phyloP scores from a whole-genome alignment of 2,329 filamentous ascomycete genomes.

The Trichoderma sp. region DNA sequence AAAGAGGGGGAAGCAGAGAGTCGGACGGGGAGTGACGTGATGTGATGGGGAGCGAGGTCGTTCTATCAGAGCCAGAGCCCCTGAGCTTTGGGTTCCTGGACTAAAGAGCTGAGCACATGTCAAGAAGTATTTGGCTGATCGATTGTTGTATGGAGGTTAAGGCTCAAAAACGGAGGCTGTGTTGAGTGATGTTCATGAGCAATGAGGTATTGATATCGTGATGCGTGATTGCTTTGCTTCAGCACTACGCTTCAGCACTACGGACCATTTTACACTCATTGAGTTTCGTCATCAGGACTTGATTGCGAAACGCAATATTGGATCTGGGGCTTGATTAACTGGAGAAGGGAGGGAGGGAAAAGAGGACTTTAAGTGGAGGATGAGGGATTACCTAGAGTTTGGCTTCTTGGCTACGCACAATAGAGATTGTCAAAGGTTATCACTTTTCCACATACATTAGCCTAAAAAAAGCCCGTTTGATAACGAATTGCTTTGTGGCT shows the following conservation, averaged over 20 bases:
- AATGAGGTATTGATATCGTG: no score
- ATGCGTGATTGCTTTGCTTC: no score
- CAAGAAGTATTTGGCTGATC: neutral
- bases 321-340: constrained; percentile 21
- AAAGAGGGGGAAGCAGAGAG: constrained; percentile 12
- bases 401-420: no score
- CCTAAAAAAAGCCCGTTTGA: no score
- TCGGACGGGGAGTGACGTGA: constrained; percentile 32
- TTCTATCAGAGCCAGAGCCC: constrained; percentile 65
- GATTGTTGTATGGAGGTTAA: neutral
- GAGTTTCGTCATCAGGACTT: constrained; percentile 11
- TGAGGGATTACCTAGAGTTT: no score
- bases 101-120: constrained; percentile 66
- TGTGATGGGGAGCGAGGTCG: constrained; percentile 44
- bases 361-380: constrained; percentile 5
- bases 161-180: constrained; percentile 16
- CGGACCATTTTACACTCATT: neutral
- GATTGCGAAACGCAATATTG: constrained; percentile 6
- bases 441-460: no score
- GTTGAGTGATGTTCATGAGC: constrained; percentile 17
- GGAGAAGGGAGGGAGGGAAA: neutral
- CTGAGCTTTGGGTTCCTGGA: constrained; percentile 62
- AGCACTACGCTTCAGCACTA: no score
- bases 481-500: no score
- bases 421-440: no score